phyloP scores from a whole-genome alignment of 1,139 yeast genomes.

The Hyphopichia pseudoburtonii region DNA sequence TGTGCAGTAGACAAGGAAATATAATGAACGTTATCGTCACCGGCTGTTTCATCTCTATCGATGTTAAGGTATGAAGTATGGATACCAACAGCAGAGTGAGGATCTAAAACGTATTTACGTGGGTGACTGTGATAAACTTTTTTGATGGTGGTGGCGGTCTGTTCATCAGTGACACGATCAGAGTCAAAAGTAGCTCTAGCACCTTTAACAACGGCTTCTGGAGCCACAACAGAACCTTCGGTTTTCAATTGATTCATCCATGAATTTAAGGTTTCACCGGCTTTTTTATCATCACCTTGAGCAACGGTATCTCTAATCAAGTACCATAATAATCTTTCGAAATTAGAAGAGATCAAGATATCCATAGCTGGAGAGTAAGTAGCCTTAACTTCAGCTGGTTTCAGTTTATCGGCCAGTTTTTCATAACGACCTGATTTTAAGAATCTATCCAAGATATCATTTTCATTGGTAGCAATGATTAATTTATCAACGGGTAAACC shows the following conservation, averaged over 20 bases:
- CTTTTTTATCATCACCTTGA: conserved; percentile 56
- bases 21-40: conserved; percentile 47
- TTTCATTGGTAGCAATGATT: conserved; percentile 92
- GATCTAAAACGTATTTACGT: conserved; percentile 83
- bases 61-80: conserved; percentile 68
- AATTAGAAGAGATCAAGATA: conserved; percentile 88
- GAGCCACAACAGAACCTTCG: conserved; percentile 74
- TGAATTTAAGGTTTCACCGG: conserved; percentile 66
- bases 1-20: conserved; percentile 94
- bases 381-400: conserved; percentile 65
- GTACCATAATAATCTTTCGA: conserved; percentile 95
- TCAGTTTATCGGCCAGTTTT: conserved; percentile 51
- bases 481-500: conserved; percentile 87
- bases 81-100: conserved; percentile 95
- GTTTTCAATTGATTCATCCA: conserved; percentile 84
- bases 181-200: conserved; percentile 75
- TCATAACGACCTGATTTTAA: conserved; percentile 81
- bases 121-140: conserved; percentile 58
- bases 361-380: conserved; percentile 99
- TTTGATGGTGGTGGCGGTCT: conserved; percentile 77
- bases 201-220: conserved; percentile 58
- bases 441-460: conserved; percentile 92
- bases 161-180: conserved; percentile 74
- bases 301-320: conserved; percentile 70
- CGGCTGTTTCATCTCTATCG: conserved; percentile 39